These are phyloP conservation scores for Kregervanrija delftensis DNA, from an alignment of 805 yeast genomes.

Conservation along the genomic window DNA sequence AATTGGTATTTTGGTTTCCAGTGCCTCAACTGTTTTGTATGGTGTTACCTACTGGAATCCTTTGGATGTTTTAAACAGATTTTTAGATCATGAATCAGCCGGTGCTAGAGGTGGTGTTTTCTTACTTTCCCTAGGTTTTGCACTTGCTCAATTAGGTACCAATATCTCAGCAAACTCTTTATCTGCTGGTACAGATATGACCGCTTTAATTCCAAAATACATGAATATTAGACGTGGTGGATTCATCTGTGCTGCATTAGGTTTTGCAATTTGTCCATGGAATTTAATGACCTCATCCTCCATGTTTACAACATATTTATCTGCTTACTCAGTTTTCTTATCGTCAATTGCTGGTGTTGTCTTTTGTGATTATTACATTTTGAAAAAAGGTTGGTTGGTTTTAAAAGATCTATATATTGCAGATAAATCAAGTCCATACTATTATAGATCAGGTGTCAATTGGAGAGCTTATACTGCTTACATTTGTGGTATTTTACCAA, in stretches of 20 bases:
- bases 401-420: slow-evolving; percentile 59
- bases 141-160: slow-evolving; percentile 72
- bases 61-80: slow-evolving; percentile 61
- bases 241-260: slow-evolving; percentile 65
- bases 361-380: slow-evolving; percentile 58
- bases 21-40: slow-evolving; percentile 64
- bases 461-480: slow-evolving; percentile 85
- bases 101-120: slow-evolving; percentile 79
- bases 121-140: slow-evolving; percentile 62
- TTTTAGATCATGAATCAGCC: slow-evolving; percentile 44
- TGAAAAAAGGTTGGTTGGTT: slow-evolving; percentile 65
- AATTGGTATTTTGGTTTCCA: slow-evolving; percentile 78
- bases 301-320: slow-evolving; percentile 70
- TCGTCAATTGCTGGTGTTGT: slow-evolving; percentile 79
- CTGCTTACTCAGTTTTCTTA: slow-evolving; percentile 77
- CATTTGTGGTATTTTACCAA: slow-evolving; percentile 72
- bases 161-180: slow-evolving; percentile 68
- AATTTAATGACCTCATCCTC: slow-evolving; percentile 61
- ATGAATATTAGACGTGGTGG: slow-evolving; percentile 77
- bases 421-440: slow-evolving; percentile 40
- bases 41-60: slow-evolving; percentile 81
- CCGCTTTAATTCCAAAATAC: slow-evolving; percentile 57
- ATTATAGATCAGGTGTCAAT: slow-evolving; percentile 62
- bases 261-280: slow-evolving; percentile 79
- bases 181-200: slow-evolving; percentile 67